Base-by-base conservation (phyloP, 2,329 filamentous ascomycete species). In the Coniella vitis region DNA sequence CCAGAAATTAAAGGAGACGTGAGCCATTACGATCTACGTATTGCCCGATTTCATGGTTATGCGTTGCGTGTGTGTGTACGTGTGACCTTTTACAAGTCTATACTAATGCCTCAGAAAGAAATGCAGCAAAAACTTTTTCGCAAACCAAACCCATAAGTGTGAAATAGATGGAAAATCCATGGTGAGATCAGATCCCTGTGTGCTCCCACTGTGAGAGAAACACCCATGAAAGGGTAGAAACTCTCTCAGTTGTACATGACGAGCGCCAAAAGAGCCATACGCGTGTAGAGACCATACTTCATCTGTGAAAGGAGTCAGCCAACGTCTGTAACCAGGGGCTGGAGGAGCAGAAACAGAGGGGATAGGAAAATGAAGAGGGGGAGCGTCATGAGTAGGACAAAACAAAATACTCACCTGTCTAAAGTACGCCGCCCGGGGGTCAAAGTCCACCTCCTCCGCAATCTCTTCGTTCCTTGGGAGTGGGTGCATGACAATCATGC, bases 381-480 rank as follows among this genome's bases (percentile, higher is more conserved):
- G 10, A 29, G n/a, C n/a, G n/a, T n/a, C n/a, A n/a, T n/a, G n/a
- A 29, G 25, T 10, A 29, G 25, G 16, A 38, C n/a, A 25, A 3
- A 34, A 35, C 42, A 12, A 21, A 35, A 29, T n/a, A 78, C 87
- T 82, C 72, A 95, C 91, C 86, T 98, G 93, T 86, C 93, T 83
- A 72, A 98, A 98, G 74, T 98, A 98, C 48, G 93, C 91, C 51
- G 93, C 93, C 60, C 93, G 76, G 65, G 94, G 89, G 72, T 98
- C 93, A 71, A 94, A 95, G 69, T 98, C 93, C 42, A 98, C 90
- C 73, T 98, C 93, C 70, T 94, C 89, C 31, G 84, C 83, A 64
- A 98, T 84, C 77, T 98, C 93, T 57, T 86, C 83, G 63, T 97
- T 97, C 62, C 93, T 80, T 36, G 93, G 93, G 62, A 98, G 76